phyloP scores from a whole-genome alignment of 768 basidiomycete genomes.

The Podaxis sp. region DNA sequence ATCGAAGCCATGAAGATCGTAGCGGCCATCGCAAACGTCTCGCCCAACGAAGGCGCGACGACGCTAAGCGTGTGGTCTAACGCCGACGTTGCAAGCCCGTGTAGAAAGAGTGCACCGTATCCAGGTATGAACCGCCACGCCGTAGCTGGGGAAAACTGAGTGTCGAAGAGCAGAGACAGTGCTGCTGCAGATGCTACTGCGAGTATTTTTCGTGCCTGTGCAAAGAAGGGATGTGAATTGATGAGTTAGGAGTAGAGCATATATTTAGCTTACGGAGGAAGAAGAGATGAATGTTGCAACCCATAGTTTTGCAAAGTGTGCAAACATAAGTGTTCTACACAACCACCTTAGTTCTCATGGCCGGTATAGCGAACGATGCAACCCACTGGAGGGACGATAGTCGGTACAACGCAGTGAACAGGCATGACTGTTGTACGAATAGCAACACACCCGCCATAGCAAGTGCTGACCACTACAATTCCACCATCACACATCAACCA shows the following conservation, averaged over 20 bases:
- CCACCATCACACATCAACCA: constrained; percentile 13
- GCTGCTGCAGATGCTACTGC: constrained; percentile 47
- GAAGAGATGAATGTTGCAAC: constrained; percentile 50
- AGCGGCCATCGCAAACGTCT: constrained; percentile 53
- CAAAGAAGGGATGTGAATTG: not conserved
- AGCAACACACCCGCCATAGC: constrained; percentile 65
- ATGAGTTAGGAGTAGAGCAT: constrained; percentile 7
- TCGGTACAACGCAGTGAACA: constrained; percentile 69
- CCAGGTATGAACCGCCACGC: constrained; percentile 53
- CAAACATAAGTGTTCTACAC: constrained; percentile 63
- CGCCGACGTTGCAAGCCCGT: constrained; percentile 59
- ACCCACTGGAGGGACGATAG: constrained; percentile 66
- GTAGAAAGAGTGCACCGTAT: constrained; percentile 62
- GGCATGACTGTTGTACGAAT: constrained; percentile 65
- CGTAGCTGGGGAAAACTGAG: constrained; percentile 38
- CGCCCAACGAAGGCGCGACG: constrained; percentile 57
- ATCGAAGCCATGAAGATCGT: constrained; percentile 62
- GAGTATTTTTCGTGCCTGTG: constrained; percentile 51
- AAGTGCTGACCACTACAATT: constrained; percentile 65
- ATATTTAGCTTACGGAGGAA: constrained; percentile 40
- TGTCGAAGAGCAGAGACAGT: constrained; percentile 60
- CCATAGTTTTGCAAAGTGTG: constrained; percentile 72
- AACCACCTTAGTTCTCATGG: constrained; percentile 7
- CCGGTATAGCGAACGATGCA: not conserved
- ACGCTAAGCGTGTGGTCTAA: constrained; percentile 62